These are phyloP conservation scores for Suhomyces faveliae DNA, from an alignment of 805 yeast genomes.

Conservation along the genomic window DNA sequence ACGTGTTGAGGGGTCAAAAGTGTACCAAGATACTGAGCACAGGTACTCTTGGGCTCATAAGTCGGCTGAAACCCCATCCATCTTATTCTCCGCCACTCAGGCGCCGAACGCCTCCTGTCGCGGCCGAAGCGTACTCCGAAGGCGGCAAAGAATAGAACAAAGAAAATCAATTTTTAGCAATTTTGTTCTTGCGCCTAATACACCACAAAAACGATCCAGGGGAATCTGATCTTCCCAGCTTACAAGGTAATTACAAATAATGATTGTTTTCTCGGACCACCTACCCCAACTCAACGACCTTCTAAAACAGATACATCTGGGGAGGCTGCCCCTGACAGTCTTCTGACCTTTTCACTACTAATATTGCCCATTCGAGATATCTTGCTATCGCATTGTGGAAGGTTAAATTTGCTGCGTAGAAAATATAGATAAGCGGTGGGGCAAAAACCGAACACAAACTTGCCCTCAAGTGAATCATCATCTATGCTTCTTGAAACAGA, in stretches of 20 bases:
- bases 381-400: not conserved
- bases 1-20: too few relatives aligned
- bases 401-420: not conserved
- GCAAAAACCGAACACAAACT: not conserved
- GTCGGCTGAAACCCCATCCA: too few relatives aligned
- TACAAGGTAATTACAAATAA: not conserved
- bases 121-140: constrained; percentile 2
- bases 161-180: not conserved
- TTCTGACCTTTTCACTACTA: too few relatives aligned
- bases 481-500: not conserved
- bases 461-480: not conserved
- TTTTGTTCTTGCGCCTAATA: not conserved
- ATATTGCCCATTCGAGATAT: not conserved
- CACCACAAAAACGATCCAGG: not conserved
- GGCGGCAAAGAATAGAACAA: constrained; percentile 1
- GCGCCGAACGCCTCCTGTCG: not conserved
- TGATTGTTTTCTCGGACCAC: too few relatives aligned
- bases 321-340: too few relatives aligned
- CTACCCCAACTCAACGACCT: too few relatives aligned
- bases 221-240: not conserved
- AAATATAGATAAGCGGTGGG: not conserved
- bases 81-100: too few relatives aligned
- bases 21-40: too few relatives aligned
- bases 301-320: too few relatives aligned
- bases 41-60: too few relatives aligned